Base-by-base conservation (phyloP, 1,284 basidiomycete genomes). In the Cryptococcus sp. region DNA sequence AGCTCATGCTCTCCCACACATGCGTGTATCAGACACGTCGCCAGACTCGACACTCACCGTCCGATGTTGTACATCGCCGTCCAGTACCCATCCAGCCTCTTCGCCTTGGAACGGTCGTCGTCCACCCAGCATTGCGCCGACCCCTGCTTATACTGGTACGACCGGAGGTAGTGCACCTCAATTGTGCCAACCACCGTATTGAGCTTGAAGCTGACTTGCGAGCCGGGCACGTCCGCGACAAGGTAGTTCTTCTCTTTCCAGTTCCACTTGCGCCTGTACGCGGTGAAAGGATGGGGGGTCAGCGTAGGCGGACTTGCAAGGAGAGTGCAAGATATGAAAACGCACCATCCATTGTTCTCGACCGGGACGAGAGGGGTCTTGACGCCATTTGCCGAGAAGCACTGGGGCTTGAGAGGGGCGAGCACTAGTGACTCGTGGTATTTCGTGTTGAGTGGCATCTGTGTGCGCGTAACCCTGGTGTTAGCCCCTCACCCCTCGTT, bases 171-270 rank as follows among this genome's bases (percentile, higher is more conserved):
- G 50, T 71, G 66, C 38, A 77, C 56, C 43, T 67, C 55, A 16
- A 75, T 64, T 15, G 49, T 56, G 11, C 73, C 73, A 12, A 72
- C 53, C 5, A 60, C 49, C 15, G 66, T 66, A 9, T 59, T 46
- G 45, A 75, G 67, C 15, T 64, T 60, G 55, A 75, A 70, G 9
- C 63, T 59, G 53, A 77, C 63, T 3, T 36, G 64, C 28, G 72
- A 64, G 21, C 72, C 72, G 0, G 71, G 70, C 44, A 61, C 43
- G 50, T 70, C 65, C 18, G 72, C 63, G 6, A 72, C 54, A 15
- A 72, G 50, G 60, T 77, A 77, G 38, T 72, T 62, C 61, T 71
- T 71, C 47, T 69, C 62, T 37, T 69, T 64, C 71, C 72, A 76
- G 12, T 59, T 59, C 71, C 69, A 75, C 11, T 66, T 47, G 24